Evolutionary conservation across 2,329 filamentous ascomycete genomes (phyloP).

Genomic region (Pestalotiopsis sp.): DNA sequence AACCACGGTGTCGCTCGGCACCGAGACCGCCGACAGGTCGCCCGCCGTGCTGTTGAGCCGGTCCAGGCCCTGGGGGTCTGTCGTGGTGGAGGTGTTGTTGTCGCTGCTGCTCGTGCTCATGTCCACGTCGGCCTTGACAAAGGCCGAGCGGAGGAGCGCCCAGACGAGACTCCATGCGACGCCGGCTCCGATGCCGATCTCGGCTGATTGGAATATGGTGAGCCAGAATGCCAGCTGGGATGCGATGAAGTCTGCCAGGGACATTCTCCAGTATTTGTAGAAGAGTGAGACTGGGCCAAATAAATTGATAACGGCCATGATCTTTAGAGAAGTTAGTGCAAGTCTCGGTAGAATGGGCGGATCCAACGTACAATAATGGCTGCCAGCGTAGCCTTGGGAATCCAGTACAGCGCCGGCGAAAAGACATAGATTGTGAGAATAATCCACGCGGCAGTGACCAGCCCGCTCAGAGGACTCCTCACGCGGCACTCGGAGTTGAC

Average conservation of each 20-base stretch:
- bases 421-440: conserved; percentile 63
- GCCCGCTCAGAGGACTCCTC: conserved; percentile 59
- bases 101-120: conserved; percentile 25
- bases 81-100: conserved; percentile 21
- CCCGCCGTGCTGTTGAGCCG: conserved; percentile 24
- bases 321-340: conserved; percentile 30
- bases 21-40: conserved; percentile 24
- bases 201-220: conserved; percentile 60
- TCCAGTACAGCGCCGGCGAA: conserved; percentile 63
- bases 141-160: conserved; percentile 58
- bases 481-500: conserved; percentile 67
- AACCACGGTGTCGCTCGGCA: conserved; percentile 51
- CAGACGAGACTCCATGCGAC: conserved; percentile 66
- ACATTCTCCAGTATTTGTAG: conserved; percentile 65
- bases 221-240: conserved; percentile 66
- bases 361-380: conserved; percentile 56
- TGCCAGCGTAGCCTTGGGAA: conserved; percentile 64
- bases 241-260: conserved; percentile 63
- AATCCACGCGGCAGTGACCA: conserved; percentile 62
- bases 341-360: neutral
- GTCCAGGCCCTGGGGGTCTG: conserved; percentile 14
- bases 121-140: conserved; percentile 33
- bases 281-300: conserved; percentile 59
- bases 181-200: conserved; percentile 58
- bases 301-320: conserved; percentile 63